Percentiles rank a stretch among this genome's conserved stretches.
Evolutionary conservation across 371 early-diverging fungal genomes (phyloP).

Genomic region (Blyttiomyces sp.): DNA sequence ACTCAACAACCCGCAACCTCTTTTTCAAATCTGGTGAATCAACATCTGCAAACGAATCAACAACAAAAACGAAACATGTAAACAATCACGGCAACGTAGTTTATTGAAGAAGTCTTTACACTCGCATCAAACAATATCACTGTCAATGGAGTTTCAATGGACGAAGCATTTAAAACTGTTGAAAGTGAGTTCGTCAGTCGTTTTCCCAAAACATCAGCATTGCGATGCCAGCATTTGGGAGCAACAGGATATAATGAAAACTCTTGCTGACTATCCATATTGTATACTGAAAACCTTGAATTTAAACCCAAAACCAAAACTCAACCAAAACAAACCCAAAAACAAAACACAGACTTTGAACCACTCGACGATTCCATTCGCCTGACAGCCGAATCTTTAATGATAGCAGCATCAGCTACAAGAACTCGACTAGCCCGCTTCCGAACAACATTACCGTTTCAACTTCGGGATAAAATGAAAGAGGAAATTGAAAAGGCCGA

Average conservation of each 20-base stretch:
- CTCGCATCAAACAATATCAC: background rate
- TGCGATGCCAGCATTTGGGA: background rate
- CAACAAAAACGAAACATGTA: background rate
- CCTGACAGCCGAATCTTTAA: background rate
- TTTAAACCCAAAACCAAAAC: background rate
- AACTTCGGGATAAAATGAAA: background rate
- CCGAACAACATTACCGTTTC: background rate
- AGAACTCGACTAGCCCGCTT: background rate
- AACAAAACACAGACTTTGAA: background rate
- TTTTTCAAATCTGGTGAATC: background rate
- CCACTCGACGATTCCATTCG: background rate
- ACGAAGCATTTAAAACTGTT: background rate
- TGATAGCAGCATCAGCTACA: background rate
- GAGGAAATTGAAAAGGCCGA: background rate
- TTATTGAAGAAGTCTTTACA: background rate
- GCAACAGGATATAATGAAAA: background rate
- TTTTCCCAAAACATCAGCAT: background rate
- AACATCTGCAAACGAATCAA: background rate
- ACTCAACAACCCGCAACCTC: background rate
- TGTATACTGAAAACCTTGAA: background rate
- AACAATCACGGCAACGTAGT: background rate
- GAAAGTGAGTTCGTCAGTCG: background rate
- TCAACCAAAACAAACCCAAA: background rate
- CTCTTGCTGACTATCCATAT: background rate
- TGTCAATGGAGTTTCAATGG: background rate